phyloP scores from a whole-genome alignment of 345 rosid species.

The Eucalyptus dawsonii region DNA sequence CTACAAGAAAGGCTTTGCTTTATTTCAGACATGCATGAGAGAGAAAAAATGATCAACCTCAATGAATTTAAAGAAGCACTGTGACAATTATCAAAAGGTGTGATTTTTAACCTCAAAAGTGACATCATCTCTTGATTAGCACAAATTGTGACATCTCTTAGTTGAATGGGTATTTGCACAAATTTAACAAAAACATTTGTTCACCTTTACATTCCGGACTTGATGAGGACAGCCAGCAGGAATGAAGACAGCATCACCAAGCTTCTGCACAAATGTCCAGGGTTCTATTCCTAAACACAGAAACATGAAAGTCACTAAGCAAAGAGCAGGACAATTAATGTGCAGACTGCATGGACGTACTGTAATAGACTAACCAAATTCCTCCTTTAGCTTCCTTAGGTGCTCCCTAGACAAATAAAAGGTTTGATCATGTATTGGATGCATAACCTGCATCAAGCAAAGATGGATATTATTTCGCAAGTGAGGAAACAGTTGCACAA shows the following conservation, averaged over 20 bases:
- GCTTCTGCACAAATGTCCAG: constrained; percentile 51
- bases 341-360: not conserved
- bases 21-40: not conserved
- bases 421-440: constrained; percentile 66
- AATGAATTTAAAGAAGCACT: too few relatives aligned
- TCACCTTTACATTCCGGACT: constrained; percentile 59
- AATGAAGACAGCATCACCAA: constrained; percentile 59
- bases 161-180: not conserved
- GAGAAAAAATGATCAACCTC: too few relatives aligned
- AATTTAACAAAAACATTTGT: not conserved
- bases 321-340: not conserved
- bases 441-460: constrained; percentile 26
- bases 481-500: not conserved
- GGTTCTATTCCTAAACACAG: constrained; percentile 39
- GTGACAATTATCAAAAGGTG: too few relatives aligned
- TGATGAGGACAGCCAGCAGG: constrained; percentile 72
- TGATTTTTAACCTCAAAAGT: too few relatives aligned
- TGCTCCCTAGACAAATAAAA: constrained; percentile 54
- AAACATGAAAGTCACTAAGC: not conserved
- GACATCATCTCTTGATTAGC: too few relatives aligned
- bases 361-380: constrained; percentile 35
- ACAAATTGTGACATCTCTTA: not conserved
- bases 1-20: not conserved
- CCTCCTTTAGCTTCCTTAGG: constrained; percentile 56
- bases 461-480: not conserved